Evolutionary conservation across 2,329 filamentous ascomycete species (phyloP).

Genomic region (Penicillium corylophilum): DNA sequence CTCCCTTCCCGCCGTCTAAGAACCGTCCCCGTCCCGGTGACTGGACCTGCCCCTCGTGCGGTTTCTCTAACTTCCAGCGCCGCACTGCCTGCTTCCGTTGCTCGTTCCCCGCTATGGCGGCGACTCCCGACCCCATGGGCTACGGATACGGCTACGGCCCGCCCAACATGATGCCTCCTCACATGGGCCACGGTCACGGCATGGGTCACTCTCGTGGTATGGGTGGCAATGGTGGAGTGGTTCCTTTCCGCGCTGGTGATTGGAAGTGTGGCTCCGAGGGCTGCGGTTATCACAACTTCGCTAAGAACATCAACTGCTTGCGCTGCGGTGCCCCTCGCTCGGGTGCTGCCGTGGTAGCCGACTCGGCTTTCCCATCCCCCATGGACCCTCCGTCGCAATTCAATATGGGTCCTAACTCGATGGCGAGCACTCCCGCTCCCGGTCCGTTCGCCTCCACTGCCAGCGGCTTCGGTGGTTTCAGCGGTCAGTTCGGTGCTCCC

Average conservation of each 20-base stretch:
- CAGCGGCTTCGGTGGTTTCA: conserved; percentile 65
- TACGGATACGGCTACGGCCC: conserved; percentile 63
- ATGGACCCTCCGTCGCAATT: conserved; percentile 86
- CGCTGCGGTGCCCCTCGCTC: conserved; percentile 94
- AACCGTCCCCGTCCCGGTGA: conserved; percentile 95
- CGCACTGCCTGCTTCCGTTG: conserved; percentile 98
- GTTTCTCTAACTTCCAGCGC: conserved; percentile 99
- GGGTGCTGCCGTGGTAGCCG: conserved; percentile 88
- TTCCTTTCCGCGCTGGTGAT: conserved; percentile 96
- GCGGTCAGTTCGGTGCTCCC: conserved; percentile 78
- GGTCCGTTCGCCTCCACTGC: conserved; percentile 71
- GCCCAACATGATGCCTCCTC: conserved; percentile 76
- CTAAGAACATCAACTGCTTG: conserved; percentile 97
- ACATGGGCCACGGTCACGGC: conserved; percentile 63
- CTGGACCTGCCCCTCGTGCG: conserved; percentile 98
- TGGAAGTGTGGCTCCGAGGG: conserved; percentile 99
- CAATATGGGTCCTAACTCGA: conserved; percentile 82
- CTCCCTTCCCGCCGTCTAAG: conserved; percentile 97
- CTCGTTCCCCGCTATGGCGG: conserved; percentile 92
- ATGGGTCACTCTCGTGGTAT: conserved; percentile 62
- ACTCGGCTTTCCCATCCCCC: conserved; percentile 84
- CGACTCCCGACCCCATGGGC: conserved; percentile 71
- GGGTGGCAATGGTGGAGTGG: conserved; percentile 74
- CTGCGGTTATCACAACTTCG: conserved; percentile 98
- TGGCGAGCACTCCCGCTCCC: conserved; percentile 77